Evolutionary conservation across 164 flowering plant genomes (phyloP).

Genomic region (Nymphaea thermarum): DNA sequence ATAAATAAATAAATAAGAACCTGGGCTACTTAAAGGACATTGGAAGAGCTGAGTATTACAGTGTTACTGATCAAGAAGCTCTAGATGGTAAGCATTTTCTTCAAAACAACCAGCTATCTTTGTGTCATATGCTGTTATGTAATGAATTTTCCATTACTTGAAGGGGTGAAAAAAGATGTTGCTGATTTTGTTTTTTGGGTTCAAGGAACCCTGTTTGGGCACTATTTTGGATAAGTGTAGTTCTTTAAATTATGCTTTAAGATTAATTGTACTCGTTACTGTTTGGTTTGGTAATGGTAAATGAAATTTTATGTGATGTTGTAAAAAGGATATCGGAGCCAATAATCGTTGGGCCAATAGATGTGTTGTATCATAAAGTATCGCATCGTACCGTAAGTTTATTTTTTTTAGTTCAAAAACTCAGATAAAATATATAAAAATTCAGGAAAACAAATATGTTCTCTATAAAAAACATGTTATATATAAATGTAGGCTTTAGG

Average conservation of each 20-base stretch:
- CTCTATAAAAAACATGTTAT: too few relatives aligned
- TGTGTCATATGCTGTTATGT: not conserved
- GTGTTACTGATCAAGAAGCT: slow-evolving; percentile 78
- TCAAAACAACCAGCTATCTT: not conserved
- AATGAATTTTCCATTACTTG: not conserved
- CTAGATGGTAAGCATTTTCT: slow-evolving; percentile 48
- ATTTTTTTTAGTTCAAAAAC: too few relatives aligned
- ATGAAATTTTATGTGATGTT: too few relatives aligned
- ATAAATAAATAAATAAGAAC: too few relatives aligned
- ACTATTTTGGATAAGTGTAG: not conserved
- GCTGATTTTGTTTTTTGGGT: not conserved
- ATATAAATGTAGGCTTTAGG: too few relatives aligned
- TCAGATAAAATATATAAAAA: too few relatives aligned
- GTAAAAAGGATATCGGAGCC: not conserved
- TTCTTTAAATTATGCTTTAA: not conserved
- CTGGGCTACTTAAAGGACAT: slow-evolving; percentile 74
- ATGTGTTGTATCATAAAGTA: not conserved
- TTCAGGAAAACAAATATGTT: too few relatives aligned
- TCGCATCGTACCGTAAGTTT: too few relatives aligned
- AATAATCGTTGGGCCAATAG: not conserved
- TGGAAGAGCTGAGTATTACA: slow-evolving; percentile 81
- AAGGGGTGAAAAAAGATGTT: not conserved
- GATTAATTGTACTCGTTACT: not conserved
- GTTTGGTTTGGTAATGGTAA: too few relatives aligned
- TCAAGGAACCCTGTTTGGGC: too few relatives aligned